Base-by-base conservation (phyloP, 2,329 filamentous ascomycete genomes). In the Colletotrichum neosansevieriae region DNA sequence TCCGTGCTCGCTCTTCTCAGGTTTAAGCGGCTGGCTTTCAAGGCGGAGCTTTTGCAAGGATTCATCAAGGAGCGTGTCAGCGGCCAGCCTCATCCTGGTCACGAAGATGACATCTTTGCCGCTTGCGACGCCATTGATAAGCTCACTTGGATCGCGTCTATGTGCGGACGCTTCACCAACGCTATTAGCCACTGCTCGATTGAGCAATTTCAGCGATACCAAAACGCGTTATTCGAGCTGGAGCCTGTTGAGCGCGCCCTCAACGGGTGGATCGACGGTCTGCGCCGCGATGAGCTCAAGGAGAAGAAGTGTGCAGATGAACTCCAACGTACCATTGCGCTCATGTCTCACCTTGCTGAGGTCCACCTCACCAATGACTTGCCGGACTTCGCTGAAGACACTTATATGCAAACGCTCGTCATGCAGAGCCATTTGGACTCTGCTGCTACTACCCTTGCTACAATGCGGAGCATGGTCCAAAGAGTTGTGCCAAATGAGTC, bases 201-300 rank as follows among this genome's bases (percentile, higher is more conserved):
- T 1, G 89, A 93, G 54, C 88, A 93, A 67, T 98, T 98, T 77
- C 86, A 87, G 51, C 89, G 85, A 71, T 96, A 94, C 73, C 91
- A 94, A 74, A 90, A 91, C 47, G 92, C 94, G 2, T 80, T 96
- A 66, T 93, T 94, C 73, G 96, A 98, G 78, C 84, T 98, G 58
- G 93, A 97, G 76, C 94, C 94, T 0, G 93, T 98, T 11, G 96
- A 99, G 80, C 88, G 94, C 65, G 92, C 93, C 0, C 81, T 98
- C 57, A 97, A 97, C 75, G 88, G 87, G 63, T 97, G 94, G 89
- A 92, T 98, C 64, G 94, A 98, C 71, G 89, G 89, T 6, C 78
- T 98, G 62, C 91, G 94, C 71, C 90, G 89, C 59, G 94, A 97
- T 73, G 94, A 97, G 63, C 82, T 98, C 56, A 94, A 94, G 79